These are phyloP conservation scores for Cadophora gregata DNA, from an alignment of 2,329 filamentous ascomycete species.

Conservation along the genomic window DNA sequence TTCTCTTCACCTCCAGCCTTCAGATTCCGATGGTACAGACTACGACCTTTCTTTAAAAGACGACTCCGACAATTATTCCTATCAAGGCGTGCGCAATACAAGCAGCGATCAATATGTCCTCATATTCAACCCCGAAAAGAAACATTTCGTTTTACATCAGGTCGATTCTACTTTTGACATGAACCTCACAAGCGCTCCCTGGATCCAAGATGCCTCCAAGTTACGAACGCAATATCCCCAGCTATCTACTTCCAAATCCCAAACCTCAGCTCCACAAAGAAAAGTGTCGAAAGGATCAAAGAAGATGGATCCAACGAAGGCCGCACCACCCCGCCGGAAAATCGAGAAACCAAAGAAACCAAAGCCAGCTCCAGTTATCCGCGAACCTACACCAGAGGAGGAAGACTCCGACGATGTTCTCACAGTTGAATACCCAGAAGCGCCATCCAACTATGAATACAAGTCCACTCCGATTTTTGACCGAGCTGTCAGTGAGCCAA, in stretches of 20 bases:
- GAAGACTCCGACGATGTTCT: slow-evolving; percentile 61
- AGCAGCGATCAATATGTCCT: slow-evolving; percentile 67
- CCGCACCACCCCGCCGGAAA: slow-evolving; percentile 42
- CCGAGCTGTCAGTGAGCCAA: slow-evolving; percentile 44
- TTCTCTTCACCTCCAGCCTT: slow-evolving; percentile 57
- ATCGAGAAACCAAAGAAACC: slow-evolving; percentile 45
- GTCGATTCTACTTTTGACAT: slow-evolving; percentile 85
- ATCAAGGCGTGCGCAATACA: slow-evolving; percentile 63
- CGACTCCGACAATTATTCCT: slow-evolving; percentile 62
- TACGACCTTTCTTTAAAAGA: slow-evolving; percentile 60
- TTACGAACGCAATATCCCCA: slow-evolving; percentile 72
- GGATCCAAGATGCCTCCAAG: slow-evolving; percentile 65
- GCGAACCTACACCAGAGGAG: slow-evolving; percentile 43
- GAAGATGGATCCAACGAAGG: slow-evolving; percentile 38
- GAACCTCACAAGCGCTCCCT: slow-evolving; percentile 77
- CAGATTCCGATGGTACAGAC: slow-evolving; percentile 45
- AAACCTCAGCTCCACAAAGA: slow-evolving; percentile 34
- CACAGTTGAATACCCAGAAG: slow-evolving; percentile 65
- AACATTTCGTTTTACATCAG: slow-evolving; percentile 82
- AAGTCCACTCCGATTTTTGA: slow-evolving; percentile 39
- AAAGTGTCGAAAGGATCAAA: slow-evolving; percentile 40
- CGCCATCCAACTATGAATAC: slow-evolving; percentile 44
- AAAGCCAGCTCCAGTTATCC: slow-evolving; percentile 35
- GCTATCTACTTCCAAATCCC: slow-evolving; percentile 47
- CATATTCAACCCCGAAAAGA: slow-evolving; percentile 75